Evolutionary conservation across 306 rosid species (phyloP).

Genomic region (Fagus sylvatica): DNA sequence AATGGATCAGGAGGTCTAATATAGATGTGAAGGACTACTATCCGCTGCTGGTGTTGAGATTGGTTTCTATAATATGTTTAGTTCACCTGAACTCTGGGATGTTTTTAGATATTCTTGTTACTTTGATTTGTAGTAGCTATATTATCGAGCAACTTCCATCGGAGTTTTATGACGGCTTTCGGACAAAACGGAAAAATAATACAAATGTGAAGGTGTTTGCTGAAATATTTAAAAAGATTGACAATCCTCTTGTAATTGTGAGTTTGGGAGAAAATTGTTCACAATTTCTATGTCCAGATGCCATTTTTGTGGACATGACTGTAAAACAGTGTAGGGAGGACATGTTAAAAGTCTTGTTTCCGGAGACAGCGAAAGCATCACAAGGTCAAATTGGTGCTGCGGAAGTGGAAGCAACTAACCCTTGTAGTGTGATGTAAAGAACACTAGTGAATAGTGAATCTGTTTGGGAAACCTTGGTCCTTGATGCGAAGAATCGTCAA

Average conservation of each 20-base stretch:
- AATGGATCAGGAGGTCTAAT: conserved; percentile 43
- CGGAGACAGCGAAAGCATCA: conserved; percentile 7
- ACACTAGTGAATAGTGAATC: no score
- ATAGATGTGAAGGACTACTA: conserved; percentile 16
- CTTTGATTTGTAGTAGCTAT: conserved; percentile 21
- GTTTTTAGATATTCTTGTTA: conserved; percentile 12
- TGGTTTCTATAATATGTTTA: conserved; percentile 44
- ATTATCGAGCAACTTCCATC: conserved; percentile 32
- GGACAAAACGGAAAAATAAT: conserved; percentile 11
- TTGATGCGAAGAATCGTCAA: no score
- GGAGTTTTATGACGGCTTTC: conserved; percentile 36
- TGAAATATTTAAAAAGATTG: conserved; percentile 42
- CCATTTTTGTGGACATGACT: conserved; percentile 38
- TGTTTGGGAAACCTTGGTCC: no score
- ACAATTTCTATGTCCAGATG: conserved; percentile 29
- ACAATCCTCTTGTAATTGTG: conserved; percentile 53
- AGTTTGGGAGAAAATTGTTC: conserved; percentile 18
- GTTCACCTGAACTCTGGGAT: conserved; percentile 37
- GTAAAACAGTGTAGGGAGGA: conserved; percentile 12
- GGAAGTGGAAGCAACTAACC: conserved; percentile 1
- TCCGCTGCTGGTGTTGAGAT: conserved; percentile 42
- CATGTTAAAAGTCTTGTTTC: conserved; percentile 33
- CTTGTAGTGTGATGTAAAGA: conserved; percentile 6
- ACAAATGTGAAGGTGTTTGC: conserved; percentile 34
- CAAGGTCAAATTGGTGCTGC: conserved; percentile 2